Evolutionary conservation across 306 rosid genomes (phyloP), one percentile per base, ranked within the genome.

Genomic region (Cucurbita argyrosperma): DNA sequence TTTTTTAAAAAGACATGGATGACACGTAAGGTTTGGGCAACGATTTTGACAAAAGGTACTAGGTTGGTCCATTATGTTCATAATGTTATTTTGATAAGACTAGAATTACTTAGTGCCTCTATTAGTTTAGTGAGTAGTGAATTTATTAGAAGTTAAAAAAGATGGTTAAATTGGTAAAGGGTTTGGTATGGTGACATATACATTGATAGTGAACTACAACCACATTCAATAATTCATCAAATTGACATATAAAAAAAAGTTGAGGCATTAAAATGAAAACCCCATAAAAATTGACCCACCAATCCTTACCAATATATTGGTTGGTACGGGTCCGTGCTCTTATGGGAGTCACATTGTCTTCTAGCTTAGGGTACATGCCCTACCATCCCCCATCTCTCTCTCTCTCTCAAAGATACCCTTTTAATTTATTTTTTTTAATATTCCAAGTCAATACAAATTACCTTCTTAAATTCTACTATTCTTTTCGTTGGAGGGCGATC

Each of bases 291-390:
- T 74, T 74, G 84, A 63, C 84, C 84, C 76, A 77, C 81, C 60
- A 72, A 76, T 77, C 64, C 55, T 64, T 40, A 40, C 80, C 82
- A 71, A 67, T 68, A 68, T 68, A 45, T 63, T 47, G 42, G 37
- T 77, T 71, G 85, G 88, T 81, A 84, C 83, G 82, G 76, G 80
- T 81, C 83, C 83, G 78, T 74, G 80, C 78, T 72, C 77, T 56
- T 68, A 47, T 46, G 40, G 73, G 56, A 68, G 56, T 67, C 56
- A 1, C 56, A 45, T 46, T 68, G 57, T 68, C 57, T 13, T 68
- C 12, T 68, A 46, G 57, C 73, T 46, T 43, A 45, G 16, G 40
- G n/a, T 30, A 21, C 19, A 68, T 21, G 43, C 57, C 73, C 73
- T 68, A 68, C 73, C 57, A 67, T 65, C 10, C 13, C 4, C 10